Evolutionary conservation across 2,329 filamentous ascomycete genomes (phyloP).

Genomic region (Sphaceloma murrayae): DNA sequence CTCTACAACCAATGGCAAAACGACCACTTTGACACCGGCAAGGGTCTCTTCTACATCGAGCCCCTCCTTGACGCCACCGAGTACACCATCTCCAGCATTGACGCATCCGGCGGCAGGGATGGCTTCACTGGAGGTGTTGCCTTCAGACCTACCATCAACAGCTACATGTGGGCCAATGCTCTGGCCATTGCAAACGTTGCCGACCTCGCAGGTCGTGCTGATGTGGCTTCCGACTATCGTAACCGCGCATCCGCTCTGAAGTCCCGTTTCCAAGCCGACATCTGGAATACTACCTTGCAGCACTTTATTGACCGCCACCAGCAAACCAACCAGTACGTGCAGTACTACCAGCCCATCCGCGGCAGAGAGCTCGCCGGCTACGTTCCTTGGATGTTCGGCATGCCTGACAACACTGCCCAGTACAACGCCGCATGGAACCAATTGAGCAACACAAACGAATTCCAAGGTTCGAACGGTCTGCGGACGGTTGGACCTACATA

Average conservation of each 20-base stretch:
- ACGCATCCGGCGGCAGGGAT: constrained; percentile 33
- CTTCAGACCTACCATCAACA: constrained; percentile 39
- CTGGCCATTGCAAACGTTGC: constrained; percentile 35
- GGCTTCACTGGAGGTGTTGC: constrained; percentile 35
- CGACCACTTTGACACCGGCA: constrained; percentile 33
- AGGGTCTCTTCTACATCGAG: constrained; percentile 36
- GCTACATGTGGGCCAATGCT: constrained; percentile 38
- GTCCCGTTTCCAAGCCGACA: constrained; percentile 30
- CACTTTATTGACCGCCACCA: constrained; percentile 39
- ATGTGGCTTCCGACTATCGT: constrained; percentile 20
- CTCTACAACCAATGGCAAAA: constrained; percentile 33
- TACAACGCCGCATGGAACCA: constrained; percentile 34
- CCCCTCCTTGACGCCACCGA: constrained; percentile 38
- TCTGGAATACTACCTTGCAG: constrained; percentile 37
- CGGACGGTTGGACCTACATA: constrained; percentile 38
- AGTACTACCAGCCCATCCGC: constrained; percentile 34
- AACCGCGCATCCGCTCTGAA: constrained; percentile 31
- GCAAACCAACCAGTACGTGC: constrained; percentile 32
- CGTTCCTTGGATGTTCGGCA: constrained; percentile 36
- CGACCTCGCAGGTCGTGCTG: constrained; percentile 24
- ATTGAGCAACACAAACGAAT: constrained; percentile 28
- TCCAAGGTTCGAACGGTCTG: constrained; percentile 31
- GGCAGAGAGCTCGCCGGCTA: constrained; percentile 37
- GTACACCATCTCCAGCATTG: constrained; percentile 38
- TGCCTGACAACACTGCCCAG: constrained; percentile 32